Evolutionary conservation across 2,329 filamentous ascomycete species (phyloP), one percentile per base, ranked within the genome.

Genomic region (Pseudogymnoascus sp.): DNA sequence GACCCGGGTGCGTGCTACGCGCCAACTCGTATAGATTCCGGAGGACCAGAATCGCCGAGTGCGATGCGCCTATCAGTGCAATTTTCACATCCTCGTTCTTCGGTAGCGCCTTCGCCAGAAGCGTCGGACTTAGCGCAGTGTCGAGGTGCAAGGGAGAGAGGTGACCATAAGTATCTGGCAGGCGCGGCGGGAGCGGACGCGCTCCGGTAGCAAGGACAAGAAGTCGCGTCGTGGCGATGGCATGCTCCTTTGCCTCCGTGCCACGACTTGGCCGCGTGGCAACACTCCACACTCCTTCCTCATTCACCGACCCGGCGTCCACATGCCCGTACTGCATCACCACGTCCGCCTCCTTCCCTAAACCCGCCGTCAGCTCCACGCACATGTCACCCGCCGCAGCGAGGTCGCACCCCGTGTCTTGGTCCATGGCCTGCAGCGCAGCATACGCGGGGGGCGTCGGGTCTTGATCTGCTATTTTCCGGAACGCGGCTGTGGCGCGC

Each of bases 31-130:
- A 78, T 10, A 87, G 77, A 69, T 87, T 87, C 70, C 82, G 78
- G 13, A 87, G 78, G 25, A 85, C 83, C 8, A 87, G 76, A 58
- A 87, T 82, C 10, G 84, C 84, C 45, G 81, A 84, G 72, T 87
- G 84, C 1, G 83, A 86, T 48, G 83, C 83, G 33, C 84, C 84
- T 8, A 87, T 76, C 8, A 87, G 82, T 10, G 77, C 83, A 13
- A 87, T 72, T 2, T 78, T 82, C 1, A 72, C 69, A 5, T 72
- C 66, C 12, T 65, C 65, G 25, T 75, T 68, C 4, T 69, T 65
- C 6, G 74, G 73, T 8, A 83, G 71, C n/a, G 70, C 66, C 4
- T 73, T 69, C 5, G 75, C 67, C 12, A 86, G 75, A 2, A 75
- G 67, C 1, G 78, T 78, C 3, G 84, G 84, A 21, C 80, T 80